A percentile compares a stretch with the other conserved stretches of the same genome.
Conservation (phyloP, 2,329 filamentous ascomycete species). For the Sporothrix brasiliensis region DNA sequence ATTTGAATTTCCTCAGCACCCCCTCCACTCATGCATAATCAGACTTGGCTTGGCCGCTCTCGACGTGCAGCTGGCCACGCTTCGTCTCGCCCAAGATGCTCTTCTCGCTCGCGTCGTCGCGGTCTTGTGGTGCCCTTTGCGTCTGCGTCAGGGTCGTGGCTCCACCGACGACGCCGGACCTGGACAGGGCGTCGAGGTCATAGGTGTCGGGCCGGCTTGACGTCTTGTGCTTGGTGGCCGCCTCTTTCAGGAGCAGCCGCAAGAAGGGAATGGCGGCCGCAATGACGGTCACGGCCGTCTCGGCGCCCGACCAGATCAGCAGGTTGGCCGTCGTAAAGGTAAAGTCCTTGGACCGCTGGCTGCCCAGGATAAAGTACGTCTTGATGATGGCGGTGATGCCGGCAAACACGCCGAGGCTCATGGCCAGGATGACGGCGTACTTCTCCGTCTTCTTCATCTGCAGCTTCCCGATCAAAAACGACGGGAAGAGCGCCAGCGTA, state of each 20-base stretch:
- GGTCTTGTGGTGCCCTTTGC: neutral
- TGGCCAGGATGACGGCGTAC: conserved; percentile 43
- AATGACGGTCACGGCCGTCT: conserved; percentile 33
- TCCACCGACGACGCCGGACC: neutral
- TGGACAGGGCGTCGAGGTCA: conserved; percentile 26
- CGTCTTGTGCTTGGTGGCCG: conserved; percentile 25
- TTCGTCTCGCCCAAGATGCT: conserved; percentile 32
- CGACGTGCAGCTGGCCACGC: conserved; percentile 17
- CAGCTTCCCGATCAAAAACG: conserved; percentile 41
- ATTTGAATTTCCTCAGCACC: neutral
- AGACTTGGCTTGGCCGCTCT: conserved; percentile 20
- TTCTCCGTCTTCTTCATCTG: conserved; percentile 44
- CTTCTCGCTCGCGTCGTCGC: conserved; percentile 33
- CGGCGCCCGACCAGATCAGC: conserved; percentile 31
- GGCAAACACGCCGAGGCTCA: conserved; percentile 45
- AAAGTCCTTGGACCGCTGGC: conserved; percentile 27
- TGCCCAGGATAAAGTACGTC: conserved; percentile 34
- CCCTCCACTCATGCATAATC: neutral
- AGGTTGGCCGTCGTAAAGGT: conserved; percentile 34
- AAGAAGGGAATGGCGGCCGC: conserved; percentile 32
- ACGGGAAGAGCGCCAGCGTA: conserved; percentile 41
- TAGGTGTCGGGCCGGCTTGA: conserved; percentile 20
- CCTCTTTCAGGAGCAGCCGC: conserved; percentile 40
- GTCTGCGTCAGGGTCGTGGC: neutral
- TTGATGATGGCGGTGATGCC: conserved; percentile 41